phyloP scores from a whole-genome alignment of 2,329 filamentous ascomycete genomes.

The Zarea fungicola region DNA sequence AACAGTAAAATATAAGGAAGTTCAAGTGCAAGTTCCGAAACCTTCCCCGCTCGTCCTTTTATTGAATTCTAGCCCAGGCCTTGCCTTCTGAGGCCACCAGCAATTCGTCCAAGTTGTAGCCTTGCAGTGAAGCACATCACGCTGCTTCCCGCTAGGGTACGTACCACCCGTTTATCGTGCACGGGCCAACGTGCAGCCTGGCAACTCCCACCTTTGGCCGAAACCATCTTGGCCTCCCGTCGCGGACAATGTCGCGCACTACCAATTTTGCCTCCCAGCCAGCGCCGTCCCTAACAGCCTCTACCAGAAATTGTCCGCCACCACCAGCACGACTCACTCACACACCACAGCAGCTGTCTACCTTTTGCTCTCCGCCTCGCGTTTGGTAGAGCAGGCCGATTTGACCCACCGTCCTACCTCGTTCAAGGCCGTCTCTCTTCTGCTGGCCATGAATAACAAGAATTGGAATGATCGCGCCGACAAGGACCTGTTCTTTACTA shows the following conservation, averaged over 20 bases:
- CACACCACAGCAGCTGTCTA: background rate
- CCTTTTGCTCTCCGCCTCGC: background rate
- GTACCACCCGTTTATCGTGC: constrained; percentile 15
- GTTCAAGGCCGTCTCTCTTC: background rate
- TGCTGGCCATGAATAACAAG: constrained; percentile 45
- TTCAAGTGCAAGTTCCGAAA: background rate
- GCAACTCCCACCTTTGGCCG: constrained; percentile 20
- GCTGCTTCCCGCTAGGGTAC: background rate
- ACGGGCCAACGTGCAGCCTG: constrained; percentile 23
- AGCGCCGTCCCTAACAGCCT: constrained; percentile 32
- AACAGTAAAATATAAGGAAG: background rate
- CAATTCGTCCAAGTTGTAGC: constrained; percentile 1
- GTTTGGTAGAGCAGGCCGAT: background rate
- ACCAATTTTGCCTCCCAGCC: constrained; percentile 36
- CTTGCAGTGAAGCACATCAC: background rate
- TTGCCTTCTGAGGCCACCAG: background rate
- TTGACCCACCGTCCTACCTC: constrained; percentile 11
- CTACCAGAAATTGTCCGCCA: constrained; percentile 16
- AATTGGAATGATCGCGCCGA: constrained; percentile 59
- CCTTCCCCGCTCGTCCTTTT: background rate
- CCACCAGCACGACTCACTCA: constrained; percentile 7
- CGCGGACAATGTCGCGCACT: constrained; percentile 37
- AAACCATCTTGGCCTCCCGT: constrained; percentile 16
- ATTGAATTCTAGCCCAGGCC: background rate
- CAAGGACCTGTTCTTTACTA: constrained; percentile 59